A percentile compares a stretch with the other conserved stretches of the same genome.
Conservation (phyloP, 495 filamentous ascomycete species). For the Penicillium desertorum region DNA sequence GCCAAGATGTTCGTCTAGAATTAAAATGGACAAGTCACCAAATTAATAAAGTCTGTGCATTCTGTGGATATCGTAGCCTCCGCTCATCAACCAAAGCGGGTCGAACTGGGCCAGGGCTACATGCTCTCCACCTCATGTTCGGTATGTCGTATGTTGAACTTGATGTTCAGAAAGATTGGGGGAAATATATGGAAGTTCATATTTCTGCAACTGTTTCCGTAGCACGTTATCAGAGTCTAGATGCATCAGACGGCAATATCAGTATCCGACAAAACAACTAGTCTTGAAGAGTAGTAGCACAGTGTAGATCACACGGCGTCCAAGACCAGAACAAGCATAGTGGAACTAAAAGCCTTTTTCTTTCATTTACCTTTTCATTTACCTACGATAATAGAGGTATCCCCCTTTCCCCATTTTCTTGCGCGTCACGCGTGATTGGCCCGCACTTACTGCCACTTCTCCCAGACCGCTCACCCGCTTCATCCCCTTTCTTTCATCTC, state of each 20-base stretch:
- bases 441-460: constrained; percentile 20
- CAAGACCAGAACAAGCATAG: constrained; percentile 9
- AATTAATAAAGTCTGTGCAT: constrained; percentile 8
- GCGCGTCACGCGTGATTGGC: constrained; percentile 26
- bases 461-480: constrained; percentile 25
- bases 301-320: constrained; percentile 11
- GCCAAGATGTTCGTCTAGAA: constrained; percentile 13
- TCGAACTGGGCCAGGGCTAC: constrained; percentile 3
- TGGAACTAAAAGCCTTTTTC: background rate
- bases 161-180: background rate
- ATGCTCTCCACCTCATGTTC: constrained; percentile 6
- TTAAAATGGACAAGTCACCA: constrained; percentile 10
- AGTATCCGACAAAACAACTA: constrained; percentile 10
- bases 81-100: constrained; percentile 2
- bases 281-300: constrained; percentile 3
- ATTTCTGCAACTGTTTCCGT: background rate
- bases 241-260: background rate
- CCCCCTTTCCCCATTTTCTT: constrained; percentile 10
- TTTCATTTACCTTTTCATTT: constrained; percentile 1
- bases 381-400: too few species aligned
- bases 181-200: too few species aligned
- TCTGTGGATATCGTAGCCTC: constrained; percentile 11
- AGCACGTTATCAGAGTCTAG: background rate
- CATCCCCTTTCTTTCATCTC: constrained; percentile 27
- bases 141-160: background rate